These are phyloP conservation scores for Blastobotrys persicus DNA, from an alignment of 1,139 yeast genomes.

Conservation along the genomic window DNA sequence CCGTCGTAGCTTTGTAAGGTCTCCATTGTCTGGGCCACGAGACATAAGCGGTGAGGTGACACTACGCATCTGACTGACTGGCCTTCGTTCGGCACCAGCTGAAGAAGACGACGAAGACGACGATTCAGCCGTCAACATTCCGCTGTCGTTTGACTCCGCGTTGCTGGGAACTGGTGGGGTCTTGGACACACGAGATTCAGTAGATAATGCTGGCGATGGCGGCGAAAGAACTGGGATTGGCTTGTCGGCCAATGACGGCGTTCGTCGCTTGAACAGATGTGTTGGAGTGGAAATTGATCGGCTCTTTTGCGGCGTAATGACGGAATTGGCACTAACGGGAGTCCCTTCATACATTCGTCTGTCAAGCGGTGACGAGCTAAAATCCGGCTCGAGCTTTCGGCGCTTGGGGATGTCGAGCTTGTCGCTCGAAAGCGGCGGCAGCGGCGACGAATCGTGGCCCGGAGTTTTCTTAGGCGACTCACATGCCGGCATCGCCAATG, in stretches of 20 bases:
- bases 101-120: constrained; percentile 10
- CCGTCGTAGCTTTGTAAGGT: constrained; percentile 16
- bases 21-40: not conserved
- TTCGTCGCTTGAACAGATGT: constrained; percentile 17
- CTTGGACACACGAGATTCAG: constrained; percentile 5
- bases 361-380: constrained; percentile 21
- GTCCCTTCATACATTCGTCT: not conserved
- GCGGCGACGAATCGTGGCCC: constrained; percentile 17
- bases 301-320: constrained; percentile 30
- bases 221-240: constrained; percentile 36
- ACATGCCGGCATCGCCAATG: constrained; percentile 16
- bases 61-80: not conserved
- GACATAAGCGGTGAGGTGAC: constrained; percentile 21
- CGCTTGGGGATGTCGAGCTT: constrained; percentile 28
- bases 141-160: not conserved
- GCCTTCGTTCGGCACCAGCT: constrained; percentile 1
- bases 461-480: constrained; percentile 29
- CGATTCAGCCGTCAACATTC: not conserved
- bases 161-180: constrained; percentile 3
- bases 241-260: constrained; percentile 33
- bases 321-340: not conserved
- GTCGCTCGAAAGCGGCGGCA: constrained; percentile 28
- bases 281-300: constrained; percentile 31
- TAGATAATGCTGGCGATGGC: constrained; percentile 19
- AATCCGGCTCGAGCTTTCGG: constrained; percentile 27